A percentile compares a stretch with the other conserved stretches of the same genome.
These are phyloP conservation scores for Malassezia japonica DNA, from an alignment of 1,284 basidiomycete genomes.

Conservation along the genomic window DNA sequence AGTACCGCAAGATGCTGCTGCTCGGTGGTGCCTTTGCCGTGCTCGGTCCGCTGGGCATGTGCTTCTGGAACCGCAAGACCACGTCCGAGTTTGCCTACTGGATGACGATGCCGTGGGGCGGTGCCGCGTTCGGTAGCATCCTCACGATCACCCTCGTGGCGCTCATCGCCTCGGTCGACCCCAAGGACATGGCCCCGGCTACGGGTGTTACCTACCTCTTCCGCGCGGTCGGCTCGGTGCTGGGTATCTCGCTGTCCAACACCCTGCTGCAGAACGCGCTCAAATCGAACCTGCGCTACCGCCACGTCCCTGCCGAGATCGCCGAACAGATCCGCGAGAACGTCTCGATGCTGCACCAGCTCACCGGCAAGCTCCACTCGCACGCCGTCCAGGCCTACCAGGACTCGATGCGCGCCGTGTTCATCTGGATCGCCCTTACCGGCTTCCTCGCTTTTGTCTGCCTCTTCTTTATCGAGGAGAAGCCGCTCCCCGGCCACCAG, in stretches of 20 bases:
- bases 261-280: constrained; percentile 49
- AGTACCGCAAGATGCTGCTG: constrained; percentile 47
- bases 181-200: constrained; percentile 47
- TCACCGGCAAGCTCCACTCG: constrained; percentile 13
- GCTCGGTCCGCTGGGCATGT: constrained; percentile 48
- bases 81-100: constrained; percentile 46
- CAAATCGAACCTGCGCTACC: constrained; percentile 33
- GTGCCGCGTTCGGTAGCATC: constrained; percentile 46
- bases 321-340: constrained; percentile 45
- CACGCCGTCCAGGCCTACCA: constrained; percentile 48
- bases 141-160: constrained; percentile 49
- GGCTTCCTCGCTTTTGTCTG: constrained; percentile 41
- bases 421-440: constrained; percentile 43
- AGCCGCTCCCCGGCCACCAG: constrained; percentile 42
- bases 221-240: constrained; percentile 49
- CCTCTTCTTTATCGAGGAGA: constrained; percentile 47
- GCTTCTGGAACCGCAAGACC: constrained; percentile 42
- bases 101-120: constrained; percentile 42
- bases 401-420: constrained; percentile 47
- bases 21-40: constrained; percentile 39
- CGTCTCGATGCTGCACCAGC: constrained; percentile 20
- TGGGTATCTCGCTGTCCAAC: constrained; percentile 49
- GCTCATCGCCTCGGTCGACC: constrained; percentile 47
- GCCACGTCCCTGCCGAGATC: constrained; percentile 35
- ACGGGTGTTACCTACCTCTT: constrained; percentile 49